Conservation (phyloP, 768 basidiomycete genomes). For the Lactarius akahatsu region DNA sequence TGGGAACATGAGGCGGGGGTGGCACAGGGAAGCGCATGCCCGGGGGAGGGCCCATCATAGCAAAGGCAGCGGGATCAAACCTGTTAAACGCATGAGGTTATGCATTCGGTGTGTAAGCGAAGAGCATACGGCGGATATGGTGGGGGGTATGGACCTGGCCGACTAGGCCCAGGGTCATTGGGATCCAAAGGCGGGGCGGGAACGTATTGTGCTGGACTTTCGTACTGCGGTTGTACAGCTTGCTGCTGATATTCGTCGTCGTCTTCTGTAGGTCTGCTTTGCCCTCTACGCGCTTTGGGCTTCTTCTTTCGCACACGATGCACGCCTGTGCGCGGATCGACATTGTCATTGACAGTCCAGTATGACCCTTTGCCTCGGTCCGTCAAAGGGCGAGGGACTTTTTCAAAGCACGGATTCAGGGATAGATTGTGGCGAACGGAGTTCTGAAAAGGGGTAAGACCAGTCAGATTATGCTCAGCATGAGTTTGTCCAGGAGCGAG, state of each 20-base stretch:
- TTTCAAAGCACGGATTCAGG: constrained; percentile 88
- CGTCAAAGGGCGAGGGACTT: constrained; percentile 86
- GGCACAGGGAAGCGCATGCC: constrained; percentile 65
- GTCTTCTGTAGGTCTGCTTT: constrained; percentile 32
- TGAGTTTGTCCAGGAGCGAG: constrained; percentile 40
- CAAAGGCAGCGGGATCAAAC: constrained; percentile 60
- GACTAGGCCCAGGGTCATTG: constrained; percentile 60
- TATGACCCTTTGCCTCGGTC: constrained; percentile 90
- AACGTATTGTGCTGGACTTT: constrained; percentile 59
- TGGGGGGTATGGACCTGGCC: constrained; percentile 55
- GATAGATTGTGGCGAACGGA: constrained; percentile 90
- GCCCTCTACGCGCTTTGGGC: constrained; percentile 58
- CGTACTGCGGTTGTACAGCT: constrained; percentile 45
- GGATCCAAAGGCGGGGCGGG: constrained; percentile 53
- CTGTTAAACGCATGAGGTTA: constrained; percentile 38
- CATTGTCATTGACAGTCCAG: constrained; percentile 90
- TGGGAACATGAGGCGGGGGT: constrained; percentile 58
- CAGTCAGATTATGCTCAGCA: constrained; percentile 20
- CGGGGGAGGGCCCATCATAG: constrained; percentile 55
- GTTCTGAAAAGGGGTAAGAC: constrained; percentile 49
- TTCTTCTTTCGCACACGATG: constrained; percentile 90
- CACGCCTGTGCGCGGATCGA: constrained; percentile 85
- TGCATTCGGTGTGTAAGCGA: neutral
- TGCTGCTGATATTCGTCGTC: constrained; percentile 66
- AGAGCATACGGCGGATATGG: constrained; percentile 58